A percentile compares a stretch with the other conserved stretches of the same genome.
These are phyloP conservation scores for Niveomyces coronatus DNA, from an alignment of 2,329 filamentous ascomycete genomes.

Conservation along the genomic window DNA sequence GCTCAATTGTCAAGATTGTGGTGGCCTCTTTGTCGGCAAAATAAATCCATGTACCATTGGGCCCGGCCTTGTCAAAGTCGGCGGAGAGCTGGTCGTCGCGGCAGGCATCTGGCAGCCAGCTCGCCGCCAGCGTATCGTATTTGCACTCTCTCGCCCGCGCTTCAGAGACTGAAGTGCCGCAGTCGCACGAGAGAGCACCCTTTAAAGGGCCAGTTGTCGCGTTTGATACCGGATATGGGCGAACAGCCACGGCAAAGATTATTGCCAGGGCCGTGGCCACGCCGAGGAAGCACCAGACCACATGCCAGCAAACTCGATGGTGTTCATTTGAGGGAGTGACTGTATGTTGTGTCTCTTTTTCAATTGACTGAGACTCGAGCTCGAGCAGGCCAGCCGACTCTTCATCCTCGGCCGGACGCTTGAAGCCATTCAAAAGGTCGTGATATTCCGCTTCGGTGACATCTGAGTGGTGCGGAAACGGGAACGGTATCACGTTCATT, in stretches of 20 bases:
- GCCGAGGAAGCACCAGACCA: not conserved
- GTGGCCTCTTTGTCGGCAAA: not conserved
- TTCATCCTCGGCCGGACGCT: not conserved
- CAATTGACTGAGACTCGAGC: not conserved
- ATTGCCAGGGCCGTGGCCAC: not conserved
- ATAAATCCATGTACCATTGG: not conserved
- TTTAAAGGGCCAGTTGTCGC: not conserved
- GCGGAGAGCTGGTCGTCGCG: not conserved
- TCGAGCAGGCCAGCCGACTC: not conserved
- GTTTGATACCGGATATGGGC: not conserved
- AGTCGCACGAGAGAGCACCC: not conserved
- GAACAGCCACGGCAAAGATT: not conserved
- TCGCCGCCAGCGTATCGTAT: not conserved
- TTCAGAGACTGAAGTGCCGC: not conserved
- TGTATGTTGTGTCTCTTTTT: not conserved
- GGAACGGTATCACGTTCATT: not conserved
- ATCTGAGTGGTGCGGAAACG: not conserved
- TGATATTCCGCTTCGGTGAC: not conserved
- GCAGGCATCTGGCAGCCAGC: not conserved
- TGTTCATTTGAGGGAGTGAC: not conserved
- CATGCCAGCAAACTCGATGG: not conserved
- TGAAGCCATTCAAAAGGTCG: not conserved
- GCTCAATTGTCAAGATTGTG: not conserved
- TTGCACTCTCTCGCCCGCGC: not conserved
- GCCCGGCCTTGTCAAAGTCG: not conserved